These are phyloP conservation scores for Physocladia obscura DNA, from an alignment of 192 early-diverging fungal genomes.

Conservation along the genomic window DNA sequence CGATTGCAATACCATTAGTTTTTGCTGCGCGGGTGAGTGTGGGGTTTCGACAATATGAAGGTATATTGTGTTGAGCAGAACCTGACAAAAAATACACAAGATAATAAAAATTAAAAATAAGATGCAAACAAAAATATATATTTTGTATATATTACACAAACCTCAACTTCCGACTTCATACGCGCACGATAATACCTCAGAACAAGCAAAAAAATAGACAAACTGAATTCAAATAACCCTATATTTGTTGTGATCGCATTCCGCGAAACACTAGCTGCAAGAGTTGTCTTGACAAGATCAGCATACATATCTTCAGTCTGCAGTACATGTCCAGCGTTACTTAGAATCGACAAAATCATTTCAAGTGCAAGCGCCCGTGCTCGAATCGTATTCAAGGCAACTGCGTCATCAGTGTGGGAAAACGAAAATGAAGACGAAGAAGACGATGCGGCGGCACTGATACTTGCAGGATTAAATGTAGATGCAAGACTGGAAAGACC, in stretches of 20 bases:
- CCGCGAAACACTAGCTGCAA: slow-evolving; percentile 52
- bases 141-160: slow-evolving; percentile 13
- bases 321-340: slow-evolving; percentile 50
- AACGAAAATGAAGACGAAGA: background rate
- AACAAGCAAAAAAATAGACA: slow-evolving; percentile 58
- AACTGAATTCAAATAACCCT: slow-evolving; percentile 56
- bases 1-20: slow-evolving; percentile 52
- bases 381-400: slow-evolving; percentile 29
- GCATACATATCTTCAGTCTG: slow-evolving; percentile 46
- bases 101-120: background rate
- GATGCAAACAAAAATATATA: background rate
- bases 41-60: slow-evolving; percentile 66
- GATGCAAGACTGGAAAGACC: slow-evolving; percentile 1
- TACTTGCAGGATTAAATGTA: slow-evolving; percentile 33
- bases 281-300: slow-evolving; percentile 37
- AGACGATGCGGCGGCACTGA: slow-evolving; percentile 23
- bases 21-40: slow-evolving; percentile 57
- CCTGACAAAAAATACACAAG: background rate
- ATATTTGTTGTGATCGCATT: slow-evolving; percentile 60
- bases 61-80: slow-evolving; percentile 57
- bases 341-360: slow-evolving; percentile 54
- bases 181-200: slow-evolving; percentile 46
- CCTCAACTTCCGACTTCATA: slow-evolving; percentile 61
- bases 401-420: slow-evolving; percentile 42
- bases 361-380: slow-evolving; percentile 55